Conservation (phyloP, 1,139 yeast genomes). For the Kodamaea suecica region DNA sequence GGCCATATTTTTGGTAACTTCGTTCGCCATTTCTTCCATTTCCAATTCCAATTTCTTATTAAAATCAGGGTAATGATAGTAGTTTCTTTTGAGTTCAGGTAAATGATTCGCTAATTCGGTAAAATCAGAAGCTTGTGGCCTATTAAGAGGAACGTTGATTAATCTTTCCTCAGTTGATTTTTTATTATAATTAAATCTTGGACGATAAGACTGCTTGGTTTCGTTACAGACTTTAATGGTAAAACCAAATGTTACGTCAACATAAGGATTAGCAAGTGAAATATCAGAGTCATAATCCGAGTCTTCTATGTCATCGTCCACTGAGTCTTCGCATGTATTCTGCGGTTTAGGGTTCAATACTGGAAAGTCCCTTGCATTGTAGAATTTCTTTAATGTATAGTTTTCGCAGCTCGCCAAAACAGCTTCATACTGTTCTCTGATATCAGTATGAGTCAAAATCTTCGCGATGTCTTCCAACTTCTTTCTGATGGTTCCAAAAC, state of each 20-base stretch:
- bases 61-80: constrained; percentile 30
- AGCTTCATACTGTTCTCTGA: constrained; percentile 23
- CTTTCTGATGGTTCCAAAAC: constrained; percentile 52
- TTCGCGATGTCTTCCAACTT: constrained; percentile 48
- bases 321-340: constrained; percentile 1
- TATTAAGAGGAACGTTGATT: constrained; percentile 29
- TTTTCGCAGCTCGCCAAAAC: constrained; percentile 14
- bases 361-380: constrained; percentile 38
- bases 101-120: constrained; percentile 27
- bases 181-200: constrained; percentile 8
- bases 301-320: constrained; percentile 15
- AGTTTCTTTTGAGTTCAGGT: constrained; percentile 28
- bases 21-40: constrained; percentile 14
- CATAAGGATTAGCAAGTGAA: constrained; percentile 51
- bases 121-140: constrained; percentile 30
- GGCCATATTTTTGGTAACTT: constrained; percentile 6
- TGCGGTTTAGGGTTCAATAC: constrained; percentile 3
- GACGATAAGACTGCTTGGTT: constrained; percentile 4
- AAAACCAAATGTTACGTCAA: constrained; percentile 51
- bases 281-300: constrained; percentile 44
- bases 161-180: constrained; percentile 8
- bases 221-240: constrained; percentile 35
- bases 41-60: constrained; percentile 17
- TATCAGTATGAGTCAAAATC: constrained; percentile 25
- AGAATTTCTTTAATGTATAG: constrained; percentile 19